Percentiles rank a stretch among this genome's conserved stretches.
These are phyloP conservation scores for Arxiozyma telluris DNA, from an alignment of 1,139 yeast genomes.

Conservation along the genomic window DNA sequence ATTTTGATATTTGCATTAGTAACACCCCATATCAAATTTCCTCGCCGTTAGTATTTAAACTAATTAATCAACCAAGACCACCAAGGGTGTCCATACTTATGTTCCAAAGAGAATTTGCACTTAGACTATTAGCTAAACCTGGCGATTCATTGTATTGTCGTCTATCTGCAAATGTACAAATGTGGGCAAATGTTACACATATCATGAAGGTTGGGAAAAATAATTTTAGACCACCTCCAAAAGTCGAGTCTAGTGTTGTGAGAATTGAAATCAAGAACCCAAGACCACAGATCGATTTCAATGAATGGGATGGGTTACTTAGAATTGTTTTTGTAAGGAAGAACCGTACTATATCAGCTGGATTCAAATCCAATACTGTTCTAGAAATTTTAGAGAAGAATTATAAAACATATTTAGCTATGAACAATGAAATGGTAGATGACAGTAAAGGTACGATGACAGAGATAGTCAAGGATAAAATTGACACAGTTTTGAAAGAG, in stretches of 20 bases:
- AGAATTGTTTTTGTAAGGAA: conserved; percentile 88
- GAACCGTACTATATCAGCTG: conserved; percentile 87
- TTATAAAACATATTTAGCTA: conserved; percentile 70
- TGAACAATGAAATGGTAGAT: conserved; percentile 36
- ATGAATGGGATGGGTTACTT: conserved; percentile 95
- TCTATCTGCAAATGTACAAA: conserved; percentile 89
- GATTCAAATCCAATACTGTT: conserved; percentile 79
- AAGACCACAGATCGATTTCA: conserved; percentile 81
- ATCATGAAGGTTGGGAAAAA: conserved; percentile 97
- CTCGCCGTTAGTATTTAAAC: conserved; percentile 88
- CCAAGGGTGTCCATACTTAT: conserved; percentile 91
- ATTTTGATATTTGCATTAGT: conserved; percentile 91
- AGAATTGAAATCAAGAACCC: conserved; percentile 87
- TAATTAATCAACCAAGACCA: conserved; percentile 83
- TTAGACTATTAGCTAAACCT: conserved; percentile 87
- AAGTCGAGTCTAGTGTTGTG: conserved; percentile 94
- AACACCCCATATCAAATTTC: conserved; percentile 97
- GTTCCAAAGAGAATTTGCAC: conserved; percentile 97
- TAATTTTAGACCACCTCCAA: conserved; percentile 97
- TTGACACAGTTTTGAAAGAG: conserved; percentile 57
- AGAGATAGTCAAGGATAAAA: conserved; percentile 47
- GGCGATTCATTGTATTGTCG: conserved; percentile 91
- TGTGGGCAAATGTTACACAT: conserved; percentile 99
- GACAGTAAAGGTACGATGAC: conserved; percentile 39
- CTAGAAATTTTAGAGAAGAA: conserved; percentile 78